Conservation (phyloP, 768 basidiomycete genomes). For the Mrakia blollopis region DNA sequence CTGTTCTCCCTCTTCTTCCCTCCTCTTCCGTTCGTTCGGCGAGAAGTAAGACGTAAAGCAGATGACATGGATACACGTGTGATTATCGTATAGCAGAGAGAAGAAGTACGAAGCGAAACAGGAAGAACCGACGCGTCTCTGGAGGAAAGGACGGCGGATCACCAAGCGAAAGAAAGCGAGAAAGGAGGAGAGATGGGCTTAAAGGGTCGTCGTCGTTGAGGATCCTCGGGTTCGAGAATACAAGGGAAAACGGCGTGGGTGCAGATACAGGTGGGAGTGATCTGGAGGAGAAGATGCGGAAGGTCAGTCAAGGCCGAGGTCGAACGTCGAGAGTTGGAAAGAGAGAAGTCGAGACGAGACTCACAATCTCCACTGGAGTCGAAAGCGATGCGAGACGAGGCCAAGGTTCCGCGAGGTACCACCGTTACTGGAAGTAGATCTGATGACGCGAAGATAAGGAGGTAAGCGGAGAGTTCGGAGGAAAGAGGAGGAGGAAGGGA, state of each 20-base stretch:
- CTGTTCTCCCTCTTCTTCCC: too few relatives aligned
- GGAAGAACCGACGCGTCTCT: neutral
- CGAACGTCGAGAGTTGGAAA: too few relatives aligned
- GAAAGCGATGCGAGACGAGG: neutral
- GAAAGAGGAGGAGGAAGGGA: neutral
- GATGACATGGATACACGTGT: too few relatives aligned
- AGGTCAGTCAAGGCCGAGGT: neutral
- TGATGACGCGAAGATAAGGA: neutral
- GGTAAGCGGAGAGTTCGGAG: neutral
- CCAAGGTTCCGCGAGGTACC: neutral
- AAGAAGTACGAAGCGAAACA: neutral
- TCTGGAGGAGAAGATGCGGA: neutral
- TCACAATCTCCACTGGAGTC: neutral
- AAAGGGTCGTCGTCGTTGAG: neutral
- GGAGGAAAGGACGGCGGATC: neutral
- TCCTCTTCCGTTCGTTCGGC: too few relatives aligned
- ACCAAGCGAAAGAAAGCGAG: neutral
- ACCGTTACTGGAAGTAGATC: constrained; percentile 18
- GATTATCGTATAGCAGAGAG: too few relatives aligned
- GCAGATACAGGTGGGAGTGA: neutral
- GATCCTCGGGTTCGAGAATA: neutral
- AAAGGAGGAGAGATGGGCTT: neutral
- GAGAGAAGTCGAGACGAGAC: too few relatives aligned
- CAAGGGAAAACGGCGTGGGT: neutral
- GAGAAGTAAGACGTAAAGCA: too few relatives aligned